A percentile compares a stretch with the other conserved stretches of the same genome.
Evolutionary conservation across 257 asterid genomes (phyloP).

Genomic region (Fraxinus americana): DNA sequence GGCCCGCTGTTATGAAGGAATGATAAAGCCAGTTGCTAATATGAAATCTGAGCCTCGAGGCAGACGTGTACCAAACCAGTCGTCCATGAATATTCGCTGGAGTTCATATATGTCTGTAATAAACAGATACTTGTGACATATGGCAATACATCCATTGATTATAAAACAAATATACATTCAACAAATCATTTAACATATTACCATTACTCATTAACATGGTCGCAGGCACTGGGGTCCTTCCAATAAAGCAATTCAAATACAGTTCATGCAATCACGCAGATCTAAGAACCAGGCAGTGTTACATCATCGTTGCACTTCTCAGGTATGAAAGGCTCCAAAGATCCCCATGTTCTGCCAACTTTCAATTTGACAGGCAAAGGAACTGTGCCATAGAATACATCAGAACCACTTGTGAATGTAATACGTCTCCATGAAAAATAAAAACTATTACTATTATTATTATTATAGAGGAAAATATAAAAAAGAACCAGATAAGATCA

Average conservation of each 20-base stretch:
- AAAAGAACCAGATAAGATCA: background rate
- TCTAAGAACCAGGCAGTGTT: conserved; percentile 24
- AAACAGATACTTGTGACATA: background rate
- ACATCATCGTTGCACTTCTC: conserved; percentile 19
- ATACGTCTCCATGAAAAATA: background rate
- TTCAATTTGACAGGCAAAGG: conserved; percentile 88
- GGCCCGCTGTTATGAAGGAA: conserved; percentile 1
- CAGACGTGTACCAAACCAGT: background rate
- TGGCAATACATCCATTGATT: conserved; percentile 16
- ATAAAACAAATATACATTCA: background rate
- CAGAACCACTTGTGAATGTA: conserved; percentile 7
- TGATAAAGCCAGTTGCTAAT: conserved; percentile 5
- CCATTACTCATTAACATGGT: conserved; percentile 28
- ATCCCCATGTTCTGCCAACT: conserved; percentile 93
- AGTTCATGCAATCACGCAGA: background rate
- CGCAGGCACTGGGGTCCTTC: background rate
- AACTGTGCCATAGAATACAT: conserved; percentile 50
- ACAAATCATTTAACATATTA: conserved; percentile 18
- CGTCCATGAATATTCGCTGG: background rate
- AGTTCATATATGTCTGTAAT: background rate
- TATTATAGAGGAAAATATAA: conserved; percentile 12
- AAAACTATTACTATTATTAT: background rate
- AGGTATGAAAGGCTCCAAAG: conserved; percentile 72
- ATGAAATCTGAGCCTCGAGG: background rate
- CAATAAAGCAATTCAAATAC: background rate